These are phyloP conservation scores for Annulohypoxylon moriforme DNA, from an alignment of 495 filamentous ascomycete genomes.

Conservation along the genomic window DNA sequence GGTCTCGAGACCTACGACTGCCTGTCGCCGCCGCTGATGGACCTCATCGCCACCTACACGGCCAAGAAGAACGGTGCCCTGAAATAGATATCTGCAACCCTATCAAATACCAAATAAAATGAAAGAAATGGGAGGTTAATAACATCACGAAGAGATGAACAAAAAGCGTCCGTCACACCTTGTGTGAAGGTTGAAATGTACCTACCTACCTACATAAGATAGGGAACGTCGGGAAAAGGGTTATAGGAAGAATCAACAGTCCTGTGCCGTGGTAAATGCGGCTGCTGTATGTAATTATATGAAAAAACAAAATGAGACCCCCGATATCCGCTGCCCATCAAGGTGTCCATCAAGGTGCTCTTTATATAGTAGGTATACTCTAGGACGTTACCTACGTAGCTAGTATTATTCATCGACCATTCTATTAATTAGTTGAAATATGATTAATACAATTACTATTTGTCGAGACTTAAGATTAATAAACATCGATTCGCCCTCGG, in stretches of 20 bases:
- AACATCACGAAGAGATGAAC: neutral
- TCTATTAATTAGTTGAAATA: neutral
- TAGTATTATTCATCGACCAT: neutral
- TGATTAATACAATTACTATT: neutral
- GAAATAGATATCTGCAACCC: constrained; percentile 1
- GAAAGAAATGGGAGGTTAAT: neutral
- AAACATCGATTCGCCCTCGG: neutral
- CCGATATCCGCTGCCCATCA: constrained; percentile 22
- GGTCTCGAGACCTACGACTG: constrained; percentile 69
- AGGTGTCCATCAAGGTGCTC: constrained; percentile 22
- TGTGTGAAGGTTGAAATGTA: neutral
- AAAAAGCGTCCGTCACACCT: neutral
- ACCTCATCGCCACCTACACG: constrained; percentile 66
- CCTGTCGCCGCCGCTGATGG: constrained; percentile 67
- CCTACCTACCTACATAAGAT: neutral
- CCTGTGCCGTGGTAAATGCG: neutral
- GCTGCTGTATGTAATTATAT: constrained; percentile 18
- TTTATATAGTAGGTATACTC: neutral
- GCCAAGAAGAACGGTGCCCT: constrained; percentile 56
- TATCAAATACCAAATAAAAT: neutral
- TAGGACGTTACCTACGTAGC: neutral
- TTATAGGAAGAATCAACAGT: neutral
- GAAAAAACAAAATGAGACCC: neutral
- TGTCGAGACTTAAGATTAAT: constrained; percentile 4
- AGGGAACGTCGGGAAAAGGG: neutral